Base-by-base conservation (phyloP, 2,329 filamentous ascomycete genomes). In the Cordyceps cateniannulata region DNA sequence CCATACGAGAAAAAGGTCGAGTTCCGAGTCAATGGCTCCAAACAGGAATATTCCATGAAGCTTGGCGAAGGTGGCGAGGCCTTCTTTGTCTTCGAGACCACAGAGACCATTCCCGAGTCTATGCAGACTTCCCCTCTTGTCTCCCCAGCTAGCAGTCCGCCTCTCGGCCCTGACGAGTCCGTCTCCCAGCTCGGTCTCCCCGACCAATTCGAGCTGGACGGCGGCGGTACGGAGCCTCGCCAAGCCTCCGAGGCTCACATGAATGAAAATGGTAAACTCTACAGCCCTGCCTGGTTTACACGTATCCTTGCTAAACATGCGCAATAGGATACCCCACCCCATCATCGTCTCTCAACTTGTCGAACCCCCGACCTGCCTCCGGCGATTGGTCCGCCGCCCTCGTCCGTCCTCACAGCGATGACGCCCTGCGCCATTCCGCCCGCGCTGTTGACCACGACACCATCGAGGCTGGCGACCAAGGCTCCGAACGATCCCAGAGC, bases 1-100 rank as follows among this genome's bases (percentile, higher is more conserved):
- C 95, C 95, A 0, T 97, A 88, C 63, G 95, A 99, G 76, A 99
- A 99, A 78, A 99, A 98, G 84, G 95, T 99, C 70, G 93, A 98
- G 76, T 99, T 99, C 77, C 85, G 84, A 68, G 93, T 99, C 81
- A 99, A 99, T 80, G 89, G 90, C 69, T 78, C 84, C 63, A 96
- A 95, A 76, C 92, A 96, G 73, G 83, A 95, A 66, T 97, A 96
- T 79, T 87, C 95, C 51, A 99, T 99, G 95, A 99, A 99, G 77
- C 83, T 99, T 22, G 95, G 95, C 49, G 95, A 99, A 72, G 95
- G 91, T 57, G 95, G 95, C 65, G 95, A 99, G 78, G 95, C 95
- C 27, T 99, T 99, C 77, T 99, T 99, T 75, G 92, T 99, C 65
- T 98, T 99, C 70, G 92, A 98, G 77, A 99, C 95, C 9, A 89